Evolutionary conservation across 768 basidiomycete genomes (phyloP).

Genomic region (Hydnomerulius pinastri): DNA sequence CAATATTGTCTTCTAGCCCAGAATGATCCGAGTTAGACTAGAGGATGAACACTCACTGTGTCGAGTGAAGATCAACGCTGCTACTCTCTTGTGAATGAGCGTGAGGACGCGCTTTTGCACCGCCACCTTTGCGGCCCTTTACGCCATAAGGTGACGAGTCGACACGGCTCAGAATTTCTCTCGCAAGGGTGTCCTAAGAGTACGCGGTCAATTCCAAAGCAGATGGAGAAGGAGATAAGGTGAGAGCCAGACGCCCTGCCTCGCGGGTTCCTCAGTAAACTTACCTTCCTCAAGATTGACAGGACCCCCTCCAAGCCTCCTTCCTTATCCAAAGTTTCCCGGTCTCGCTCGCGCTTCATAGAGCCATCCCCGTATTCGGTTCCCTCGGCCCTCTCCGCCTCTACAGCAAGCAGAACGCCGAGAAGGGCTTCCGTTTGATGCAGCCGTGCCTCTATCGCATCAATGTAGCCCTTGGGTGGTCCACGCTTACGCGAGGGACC

Average conservation of each 20-base stretch:
- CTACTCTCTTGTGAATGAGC: constrained; percentile 19
- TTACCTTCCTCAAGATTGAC: constrained; percentile 52
- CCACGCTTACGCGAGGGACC: constrained; percentile 83
- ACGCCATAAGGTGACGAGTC: constrained; percentile 79
- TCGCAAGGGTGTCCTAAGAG: constrained; percentile 71
- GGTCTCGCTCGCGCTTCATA: constrained; percentile 6
- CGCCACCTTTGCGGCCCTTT: constrained; percentile 59
- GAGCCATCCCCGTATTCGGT: constrained; percentile 36
- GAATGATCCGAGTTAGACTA: not conserved
- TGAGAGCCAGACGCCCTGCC: not conserved
- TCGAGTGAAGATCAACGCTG: constrained; percentile 50
- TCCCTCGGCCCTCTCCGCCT: constrained; percentile 25
- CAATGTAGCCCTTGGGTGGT: constrained; percentile 92
- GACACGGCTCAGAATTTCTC: constrained; percentile 80
- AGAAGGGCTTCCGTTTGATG: constrained; percentile 91
- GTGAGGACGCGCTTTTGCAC: constrained; percentile 29
- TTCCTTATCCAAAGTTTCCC: constrained; percentile 7
- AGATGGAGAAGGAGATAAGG: not conserved
- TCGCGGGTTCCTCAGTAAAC: constrained; percentile 8
- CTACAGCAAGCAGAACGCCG: constrained; percentile 69
- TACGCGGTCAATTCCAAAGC: constrained; percentile 7
- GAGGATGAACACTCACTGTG: constrained; percentile 51
- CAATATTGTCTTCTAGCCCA: constrained; percentile 4
- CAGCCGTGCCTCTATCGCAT: constrained; percentile 87
- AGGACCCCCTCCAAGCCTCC: constrained; percentile 38